phyloP scores from a whole-genome alignment of 306 rosid species.

The Citrullus amarus region DNA sequence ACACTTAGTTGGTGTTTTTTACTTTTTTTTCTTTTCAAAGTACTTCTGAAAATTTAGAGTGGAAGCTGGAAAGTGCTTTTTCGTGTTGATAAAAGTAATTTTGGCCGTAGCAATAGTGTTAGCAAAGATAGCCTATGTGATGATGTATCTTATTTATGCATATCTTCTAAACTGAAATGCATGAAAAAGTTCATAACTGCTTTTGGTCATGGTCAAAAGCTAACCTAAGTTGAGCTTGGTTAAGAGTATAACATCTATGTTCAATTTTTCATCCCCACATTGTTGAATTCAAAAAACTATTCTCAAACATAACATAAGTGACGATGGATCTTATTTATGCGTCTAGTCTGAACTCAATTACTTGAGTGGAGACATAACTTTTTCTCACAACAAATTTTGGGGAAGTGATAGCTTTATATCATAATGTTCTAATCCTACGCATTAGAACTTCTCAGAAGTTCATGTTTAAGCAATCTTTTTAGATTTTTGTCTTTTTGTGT shows the following conservation, averaged over 20 bases:
- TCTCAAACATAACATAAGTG: background rate
- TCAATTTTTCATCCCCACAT: background rate
- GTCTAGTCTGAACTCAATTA: background rate
- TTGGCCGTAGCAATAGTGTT: background rate
- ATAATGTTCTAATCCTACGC: background rate
- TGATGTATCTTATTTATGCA: background rate
- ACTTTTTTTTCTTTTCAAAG: background rate
- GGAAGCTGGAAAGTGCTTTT: background rate
- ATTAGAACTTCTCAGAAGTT: background rate
- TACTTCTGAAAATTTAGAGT: background rate
- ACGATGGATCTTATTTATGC: background rate
- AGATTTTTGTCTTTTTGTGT: constrained; percentile 12
- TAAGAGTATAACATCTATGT: background rate
- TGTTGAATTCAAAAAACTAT: background rate
- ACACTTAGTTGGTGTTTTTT: background rate
- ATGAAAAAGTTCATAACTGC: background rate
- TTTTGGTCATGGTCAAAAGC: background rate
- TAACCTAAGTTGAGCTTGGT: background rate
- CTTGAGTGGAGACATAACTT: background rate
- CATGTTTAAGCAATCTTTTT: background rate
- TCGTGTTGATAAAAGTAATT: background rate
- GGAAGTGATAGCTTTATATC: background rate
- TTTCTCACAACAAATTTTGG: background rate
- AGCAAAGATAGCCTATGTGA: background rate
- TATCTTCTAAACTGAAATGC: background rate